Percentiles rank a stretch among this genome's conserved stretches.
phyloP scores from a whole-genome alignment of 176 grass and related monocot species.

The Bromus sterilis region DNA sequence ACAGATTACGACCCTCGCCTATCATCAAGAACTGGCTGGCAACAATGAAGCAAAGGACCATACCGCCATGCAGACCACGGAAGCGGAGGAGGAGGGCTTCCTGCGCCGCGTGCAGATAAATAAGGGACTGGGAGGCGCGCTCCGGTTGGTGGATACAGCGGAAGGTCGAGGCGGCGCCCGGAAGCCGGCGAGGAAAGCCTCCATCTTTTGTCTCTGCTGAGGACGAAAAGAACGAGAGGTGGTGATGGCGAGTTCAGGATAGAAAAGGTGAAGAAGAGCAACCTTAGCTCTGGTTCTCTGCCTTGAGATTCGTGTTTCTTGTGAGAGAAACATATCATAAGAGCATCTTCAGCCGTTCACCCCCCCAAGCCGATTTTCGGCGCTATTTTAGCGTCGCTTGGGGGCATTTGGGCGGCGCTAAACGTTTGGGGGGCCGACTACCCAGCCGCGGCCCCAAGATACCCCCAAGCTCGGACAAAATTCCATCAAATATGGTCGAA shows the following conservation, averaged over 20 bases:
- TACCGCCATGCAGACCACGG: constrained; percentile 84
- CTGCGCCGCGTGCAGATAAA: constrained; percentile 18
- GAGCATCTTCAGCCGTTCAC: too few relatives aligned
- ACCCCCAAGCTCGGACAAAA: too few relatives aligned
- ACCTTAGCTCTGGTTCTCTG: too few relatives aligned
- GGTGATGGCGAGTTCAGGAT: background rate
- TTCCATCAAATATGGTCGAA: too few relatives aligned
- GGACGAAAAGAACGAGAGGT: background rate
- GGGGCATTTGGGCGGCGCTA: too few relatives aligned
- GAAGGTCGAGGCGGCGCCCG: constrained; percentile 27
- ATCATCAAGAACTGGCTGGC: background rate
- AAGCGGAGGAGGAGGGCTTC: constrained; percentile 17
- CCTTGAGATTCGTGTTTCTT: too few relatives aligned
- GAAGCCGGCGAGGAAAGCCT: constrained; percentile 57
- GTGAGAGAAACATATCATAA: too few relatives aligned
- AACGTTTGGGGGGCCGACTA: too few relatives aligned
- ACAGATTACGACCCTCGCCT: background rate
- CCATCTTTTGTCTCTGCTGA: constrained; percentile 20
- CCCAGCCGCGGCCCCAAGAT: too few relatives aligned
- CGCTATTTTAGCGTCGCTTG: too few relatives aligned
- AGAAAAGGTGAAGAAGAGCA: too few relatives aligned
- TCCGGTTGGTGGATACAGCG: background rate
- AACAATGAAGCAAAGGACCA: background rate
- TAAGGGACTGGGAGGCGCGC: background rate
- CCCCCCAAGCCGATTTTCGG: too few relatives aligned